Percentiles rank a stretch among this genome's conserved stretches.
Evolutionary conservation across 192 early-diverging fungal genomes (phyloP).

Genomic region (Backusella tarrabulga): DNA sequence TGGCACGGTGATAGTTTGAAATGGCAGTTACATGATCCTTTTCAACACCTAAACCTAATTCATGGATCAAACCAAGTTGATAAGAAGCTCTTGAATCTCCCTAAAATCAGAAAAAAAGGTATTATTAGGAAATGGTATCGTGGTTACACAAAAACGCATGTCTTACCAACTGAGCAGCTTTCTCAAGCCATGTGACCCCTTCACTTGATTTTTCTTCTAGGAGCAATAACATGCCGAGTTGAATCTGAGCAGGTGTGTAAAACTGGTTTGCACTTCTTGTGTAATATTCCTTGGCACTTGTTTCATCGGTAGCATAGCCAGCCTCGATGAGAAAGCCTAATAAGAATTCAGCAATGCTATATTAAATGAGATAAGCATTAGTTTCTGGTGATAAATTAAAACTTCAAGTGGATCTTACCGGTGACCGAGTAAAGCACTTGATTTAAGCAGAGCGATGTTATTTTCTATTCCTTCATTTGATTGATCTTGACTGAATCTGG

Average conservation of each 20-base stretch:
- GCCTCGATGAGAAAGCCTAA: neutral
- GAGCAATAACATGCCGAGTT: conserved; percentile 25
- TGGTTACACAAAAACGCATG: neutral
- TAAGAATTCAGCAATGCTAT: conserved; percentile 10
- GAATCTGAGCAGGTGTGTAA: conserved; percentile 31
- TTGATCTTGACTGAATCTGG: conserved; percentile 17
- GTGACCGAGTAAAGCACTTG: conserved; percentile 31
- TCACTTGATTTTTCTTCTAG: conserved; percentile 23
- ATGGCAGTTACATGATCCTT: conserved; percentile 24
- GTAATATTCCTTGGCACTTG: conserved; percentile 26
- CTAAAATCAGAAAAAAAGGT: conserved; percentile 12
- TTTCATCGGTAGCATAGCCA: conserved; percentile 26
- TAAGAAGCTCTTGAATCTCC: conserved; percentile 23
- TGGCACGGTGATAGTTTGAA: conserved; percentile 24
- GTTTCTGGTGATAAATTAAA: neutral
- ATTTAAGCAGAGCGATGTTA: conserved; percentile 23
- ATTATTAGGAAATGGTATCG: neutral
- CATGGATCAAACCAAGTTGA: conserved; percentile 32
- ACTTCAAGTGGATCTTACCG: conserved; percentile 18
- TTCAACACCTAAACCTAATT: conserved; percentile 29
- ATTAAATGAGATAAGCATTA: neutral
- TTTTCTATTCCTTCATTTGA: conserved; percentile 13
- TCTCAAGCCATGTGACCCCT: conserved; percentile 30
- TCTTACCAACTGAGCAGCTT: conserved; percentile 32
- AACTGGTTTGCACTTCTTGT: conserved; percentile 33